phyloP scores from a whole-genome alignment of 2,329 filamentous ascomycete genomes.

The Neocucurbitaria cava region DNA sequence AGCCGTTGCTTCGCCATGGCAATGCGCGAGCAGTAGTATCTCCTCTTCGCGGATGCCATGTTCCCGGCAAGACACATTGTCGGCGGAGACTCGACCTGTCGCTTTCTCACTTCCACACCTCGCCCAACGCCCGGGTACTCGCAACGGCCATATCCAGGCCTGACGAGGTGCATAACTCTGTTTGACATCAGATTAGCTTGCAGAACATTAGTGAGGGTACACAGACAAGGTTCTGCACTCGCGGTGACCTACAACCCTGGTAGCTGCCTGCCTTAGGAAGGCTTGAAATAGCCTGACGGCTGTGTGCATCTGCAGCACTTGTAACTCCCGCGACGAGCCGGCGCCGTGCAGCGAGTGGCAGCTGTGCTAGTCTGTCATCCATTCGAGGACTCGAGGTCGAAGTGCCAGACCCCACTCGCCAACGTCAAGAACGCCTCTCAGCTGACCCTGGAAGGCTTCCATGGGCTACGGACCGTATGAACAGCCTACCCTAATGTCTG shows the following conservation, averaged over 20 bases:
- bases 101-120: slow-evolving; percentile 29
- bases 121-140: slow-evolving; percentile 12
- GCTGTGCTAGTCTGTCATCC: slow-evolving; percentile 24
- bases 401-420: slow-evolving; percentile 17
- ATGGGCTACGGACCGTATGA: slow-evolving; percentile 20
- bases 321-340: slow-evolving; percentile 34
- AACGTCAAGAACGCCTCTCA: slow-evolving; percentile 18
- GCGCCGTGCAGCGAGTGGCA: slow-evolving; percentile 27
- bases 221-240: slow-evolving; percentile 38
- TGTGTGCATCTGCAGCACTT: slow-evolving; percentile 29
- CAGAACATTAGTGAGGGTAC: slow-evolving; percentile 40
- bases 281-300: slow-evolving; percentile 29
- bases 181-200: slow-evolving; percentile 42
- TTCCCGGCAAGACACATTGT: slow-evolving; percentile 2
- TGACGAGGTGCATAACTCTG: slow-evolving; percentile 26
- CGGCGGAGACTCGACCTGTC: slow-evolving; percentile 32
- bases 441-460: slow-evolving; percentile 21
- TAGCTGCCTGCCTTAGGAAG: slow-evolving; percentile 18
- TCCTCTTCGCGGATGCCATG: neutral
- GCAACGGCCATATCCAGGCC: slow-evolving; percentile 16
- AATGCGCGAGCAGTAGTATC: slow-evolving; percentile 1
- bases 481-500: slow-evolving; percentile 2
- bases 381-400: slow-evolving; percentile 21
- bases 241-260: slow-evolving; percentile 24
- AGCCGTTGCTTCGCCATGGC: slow-evolving; percentile 3